phyloP scores from a whole-genome alignment of 2,329 filamentous ascomycete species.

The Colletotrichum tamarilloi region DNA sequence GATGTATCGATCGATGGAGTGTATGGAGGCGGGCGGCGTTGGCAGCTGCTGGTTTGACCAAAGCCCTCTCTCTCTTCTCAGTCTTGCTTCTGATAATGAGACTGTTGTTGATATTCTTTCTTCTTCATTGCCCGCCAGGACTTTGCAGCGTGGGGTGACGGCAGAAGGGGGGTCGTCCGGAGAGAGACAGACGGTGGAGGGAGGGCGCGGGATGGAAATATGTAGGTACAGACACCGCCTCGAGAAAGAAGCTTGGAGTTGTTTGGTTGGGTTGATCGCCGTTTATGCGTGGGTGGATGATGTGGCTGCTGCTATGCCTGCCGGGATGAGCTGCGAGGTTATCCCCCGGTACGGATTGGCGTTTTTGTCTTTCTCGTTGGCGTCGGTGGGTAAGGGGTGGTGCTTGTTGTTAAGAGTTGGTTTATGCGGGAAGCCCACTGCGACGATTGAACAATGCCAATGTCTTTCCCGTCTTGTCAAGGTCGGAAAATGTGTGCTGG shows the following conservation, averaged over 20 bases:
- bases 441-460: constrained; percentile 8
- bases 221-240: constrained; percentile 25
- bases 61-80: not conserved
- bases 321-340: constrained; percentile 17
- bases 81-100: not conserved
- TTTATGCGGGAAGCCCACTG: constrained; percentile 18
- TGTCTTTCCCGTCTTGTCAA: constrained; percentile 11
- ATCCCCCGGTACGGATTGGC: constrained; percentile 12
- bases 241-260: not conserved
- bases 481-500: constrained; percentile 14
- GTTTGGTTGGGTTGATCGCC: constrained; percentile 13
- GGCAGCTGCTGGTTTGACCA: not conserved
- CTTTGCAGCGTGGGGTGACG: constrained; percentile 23
- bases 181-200: not conserved
- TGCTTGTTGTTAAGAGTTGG: not conserved
- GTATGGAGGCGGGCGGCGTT: not conserved
- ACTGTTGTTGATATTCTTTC: not conserved
- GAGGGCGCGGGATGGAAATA: constrained; percentile 9
- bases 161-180: not conserved
- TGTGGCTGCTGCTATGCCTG: constrained; percentile 19
- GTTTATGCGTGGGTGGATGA: constrained; percentile 28
- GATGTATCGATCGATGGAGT: not conserved
- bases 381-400: constrained; percentile 23
- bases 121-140: not conserved
- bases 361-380: not conserved